A percentile compares a stretch with the other conserved stretches of the same genome.
phyloP scores from a whole-genome alignment of 1,284 basidiomycete species.

The Uromyces viciae-fabae region DNA sequence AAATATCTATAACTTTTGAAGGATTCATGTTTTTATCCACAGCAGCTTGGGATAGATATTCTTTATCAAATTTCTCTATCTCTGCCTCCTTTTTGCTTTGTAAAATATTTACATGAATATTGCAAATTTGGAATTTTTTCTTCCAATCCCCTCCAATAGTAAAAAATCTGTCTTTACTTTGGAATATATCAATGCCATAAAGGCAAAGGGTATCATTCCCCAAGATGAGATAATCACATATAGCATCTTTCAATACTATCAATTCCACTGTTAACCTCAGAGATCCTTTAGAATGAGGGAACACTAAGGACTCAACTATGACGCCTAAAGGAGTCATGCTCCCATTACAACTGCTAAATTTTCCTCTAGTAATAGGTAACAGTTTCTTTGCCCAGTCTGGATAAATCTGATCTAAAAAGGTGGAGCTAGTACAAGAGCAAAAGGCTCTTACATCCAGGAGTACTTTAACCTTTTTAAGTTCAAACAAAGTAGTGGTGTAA shows the following conservation, averaged over 20 bases:
- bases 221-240: slow-evolving; percentile 10
- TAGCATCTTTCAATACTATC: background rate
- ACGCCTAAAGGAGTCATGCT: background rate
- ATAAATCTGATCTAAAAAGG: background rate
- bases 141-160: slow-evolving; percentile 25
- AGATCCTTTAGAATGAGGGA: slow-evolving; percentile 9
- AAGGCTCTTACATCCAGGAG: background rate
- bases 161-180: slow-evolving; percentile 10
- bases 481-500: background rate
- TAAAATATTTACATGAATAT: background rate
- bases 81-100: background rate
- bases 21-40: background rate
- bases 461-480: background rate
- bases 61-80: background rate
- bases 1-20: background rate
- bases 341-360: slow-evolving; percentile 1
- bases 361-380: background rate
- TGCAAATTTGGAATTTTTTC: slow-evolving; percentile 8
- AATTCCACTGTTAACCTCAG: background rate
- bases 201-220: background rate
- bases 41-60: slow-evolving; percentile 3
- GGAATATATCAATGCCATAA: slow-evolving; percentile 3
- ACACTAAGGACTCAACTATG: background rate
- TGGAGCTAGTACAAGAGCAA: background rate
- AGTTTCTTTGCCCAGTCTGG: background rate